Evolutionary conservation across 176 grass and related monocot genomes (phyloP).

Genomic region (Lolium multiflorum): DNA sequence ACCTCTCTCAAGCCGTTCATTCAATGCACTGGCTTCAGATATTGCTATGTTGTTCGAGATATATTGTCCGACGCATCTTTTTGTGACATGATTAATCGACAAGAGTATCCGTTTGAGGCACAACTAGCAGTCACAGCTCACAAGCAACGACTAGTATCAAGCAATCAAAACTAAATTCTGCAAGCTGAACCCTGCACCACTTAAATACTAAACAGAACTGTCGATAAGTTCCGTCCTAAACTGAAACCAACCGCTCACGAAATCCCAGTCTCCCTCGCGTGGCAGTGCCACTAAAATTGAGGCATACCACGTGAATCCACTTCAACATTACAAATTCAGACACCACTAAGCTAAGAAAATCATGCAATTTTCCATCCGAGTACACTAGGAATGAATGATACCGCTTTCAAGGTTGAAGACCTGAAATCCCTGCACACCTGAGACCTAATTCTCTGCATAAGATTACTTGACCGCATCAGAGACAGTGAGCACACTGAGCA

Average conservation of each 20-base stretch:
- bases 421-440: neutral
- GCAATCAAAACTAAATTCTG: too few species aligned
- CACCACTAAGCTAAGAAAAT: neutral
- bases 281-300: neutral
- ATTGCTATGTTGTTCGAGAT: neutral
- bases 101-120: too few species aligned
- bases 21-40: neutral
- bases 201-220: neutral
- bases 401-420: neutral
- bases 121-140: too few species aligned
- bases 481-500: too few species aligned
- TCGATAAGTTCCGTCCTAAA: neutral
- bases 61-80: neutral
- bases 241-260: neutral
- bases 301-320: neutral
- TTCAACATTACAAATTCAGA: neutral
- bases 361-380: neutral
- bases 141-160: too few species aligned
- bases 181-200: too few species aligned
- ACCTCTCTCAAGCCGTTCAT: neutral
- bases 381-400: neutral
- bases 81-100: too few species aligned
- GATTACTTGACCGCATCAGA: neutral
- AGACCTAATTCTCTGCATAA: neutral
- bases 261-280: neutral